Conservation (phyloP, 176 grass and related monocot genomes). For the Ensete ventricosum region DNA sequence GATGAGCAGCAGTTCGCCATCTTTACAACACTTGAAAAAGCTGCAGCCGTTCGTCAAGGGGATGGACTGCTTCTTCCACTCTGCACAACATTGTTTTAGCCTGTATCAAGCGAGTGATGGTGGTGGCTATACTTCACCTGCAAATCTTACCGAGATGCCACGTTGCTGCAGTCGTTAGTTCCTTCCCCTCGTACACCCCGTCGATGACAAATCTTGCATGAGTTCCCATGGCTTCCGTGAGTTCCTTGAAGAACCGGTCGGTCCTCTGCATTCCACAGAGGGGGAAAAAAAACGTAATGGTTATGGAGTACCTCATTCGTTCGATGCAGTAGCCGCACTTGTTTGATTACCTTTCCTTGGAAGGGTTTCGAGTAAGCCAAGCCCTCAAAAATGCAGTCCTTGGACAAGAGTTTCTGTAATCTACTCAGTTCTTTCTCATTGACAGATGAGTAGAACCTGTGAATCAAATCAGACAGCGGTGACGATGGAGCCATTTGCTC, state of each 20-base stretch:
- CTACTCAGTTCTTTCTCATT: constrained; percentile 49
- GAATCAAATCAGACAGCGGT: constrained; percentile 28
- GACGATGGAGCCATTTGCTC: constrained; percentile 16
- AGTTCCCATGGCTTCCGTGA: constrained; percentile 63
- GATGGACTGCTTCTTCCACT: constrained; percentile 64
- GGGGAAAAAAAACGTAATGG: neutral
- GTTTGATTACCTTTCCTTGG: constrained; percentile 39
- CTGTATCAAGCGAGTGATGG: too few species aligned
- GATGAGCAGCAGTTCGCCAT: constrained; percentile 36
- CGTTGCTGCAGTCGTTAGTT: constrained; percentile 32
- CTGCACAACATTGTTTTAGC: constrained; percentile 25
- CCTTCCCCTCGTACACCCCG: constrained; percentile 40
- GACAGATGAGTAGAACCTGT: constrained; percentile 53
- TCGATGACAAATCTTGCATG: constrained; percentile 54
- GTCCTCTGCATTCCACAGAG: constrained; percentile 33
- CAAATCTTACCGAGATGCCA: constrained; percentile 78
- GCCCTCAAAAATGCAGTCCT: constrained; percentile 53
- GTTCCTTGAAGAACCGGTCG: constrained; percentile 32
- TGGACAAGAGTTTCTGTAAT: constrained; percentile 42
- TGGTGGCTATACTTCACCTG: neutral
- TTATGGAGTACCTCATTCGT: neutral
- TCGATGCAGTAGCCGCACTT: neutral
- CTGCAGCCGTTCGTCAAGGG: constrained; percentile 72
- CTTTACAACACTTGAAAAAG: constrained; percentile 52
- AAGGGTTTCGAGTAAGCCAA: constrained; percentile 44